A percentile compares a stretch with the other conserved stretches of the same genome.
Evolutionary conservation across 805 yeast genomes (phyloP).

Genomic region (Myxozyma melibiosi): DNA sequence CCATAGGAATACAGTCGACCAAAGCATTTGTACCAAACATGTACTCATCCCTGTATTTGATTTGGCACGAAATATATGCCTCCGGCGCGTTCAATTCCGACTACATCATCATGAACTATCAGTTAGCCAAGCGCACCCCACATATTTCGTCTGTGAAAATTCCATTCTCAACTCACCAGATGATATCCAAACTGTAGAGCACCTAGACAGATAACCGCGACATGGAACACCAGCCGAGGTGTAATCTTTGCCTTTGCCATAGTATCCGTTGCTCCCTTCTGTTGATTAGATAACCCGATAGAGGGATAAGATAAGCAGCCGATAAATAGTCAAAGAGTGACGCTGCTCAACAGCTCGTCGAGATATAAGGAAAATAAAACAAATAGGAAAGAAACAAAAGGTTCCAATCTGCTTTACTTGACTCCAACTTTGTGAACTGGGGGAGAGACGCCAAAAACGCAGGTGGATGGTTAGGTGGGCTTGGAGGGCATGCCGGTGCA

Average conservation of each 20-base stretch:
- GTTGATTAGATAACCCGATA: too few species aligned
- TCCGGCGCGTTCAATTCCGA: conserved; percentile 93
- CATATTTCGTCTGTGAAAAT: too few species aligned
- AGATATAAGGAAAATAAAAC: neutral
- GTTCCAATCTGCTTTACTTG: too few species aligned
- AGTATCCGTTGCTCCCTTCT: too few species aligned
- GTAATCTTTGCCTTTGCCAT: conserved; percentile 16
- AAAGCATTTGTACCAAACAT: conserved; percentile 38
- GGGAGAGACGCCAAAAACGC: too few species aligned
- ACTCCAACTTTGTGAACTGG: too few species aligned
- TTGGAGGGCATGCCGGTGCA: too few species aligned
- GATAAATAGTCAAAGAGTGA: neutral
- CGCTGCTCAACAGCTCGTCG: neutral
- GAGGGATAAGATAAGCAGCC: neutral
- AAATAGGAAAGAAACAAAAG: neutral
- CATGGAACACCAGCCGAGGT: conserved; percentile 26
- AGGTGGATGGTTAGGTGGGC: too few species aligned
- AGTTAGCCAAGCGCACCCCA: too few species aligned
- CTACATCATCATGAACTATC: too few species aligned
- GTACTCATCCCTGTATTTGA: conserved; percentile 11
- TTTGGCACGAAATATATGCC: conserved; percentile 29
- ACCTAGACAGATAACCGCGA: conserved; percentile 66
- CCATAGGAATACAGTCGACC: conserved; percentile 59
- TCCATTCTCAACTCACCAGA: conserved; percentile 57
- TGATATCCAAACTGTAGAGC: conserved; percentile 92